A percentile compares a stretch with the other conserved stretches of the same genome.
Evolutionary conservation across 2,329 filamentous ascomycete species (phyloP).

Genomic region (Penicillium sp.): DNA sequence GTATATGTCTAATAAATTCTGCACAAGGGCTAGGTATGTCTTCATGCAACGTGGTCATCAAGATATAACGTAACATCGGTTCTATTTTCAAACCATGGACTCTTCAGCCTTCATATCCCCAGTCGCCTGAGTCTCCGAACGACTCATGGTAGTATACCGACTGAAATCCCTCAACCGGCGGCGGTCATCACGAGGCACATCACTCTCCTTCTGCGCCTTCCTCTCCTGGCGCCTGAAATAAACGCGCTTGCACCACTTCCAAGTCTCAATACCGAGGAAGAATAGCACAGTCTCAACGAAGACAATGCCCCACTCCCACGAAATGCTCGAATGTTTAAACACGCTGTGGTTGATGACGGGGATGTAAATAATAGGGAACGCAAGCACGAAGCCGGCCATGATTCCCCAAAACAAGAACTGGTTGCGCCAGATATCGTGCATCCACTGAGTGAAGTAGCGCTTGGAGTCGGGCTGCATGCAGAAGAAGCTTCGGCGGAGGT

Average conservation of each 20-base stretch:
- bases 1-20: not conserved
- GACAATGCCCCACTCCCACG: conserved; percentile 69
- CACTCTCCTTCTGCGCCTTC: conserved; percentile 10
- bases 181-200: conserved; percentile 8
- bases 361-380: conserved; percentile 65
- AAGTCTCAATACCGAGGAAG: conserved; percentile 62
- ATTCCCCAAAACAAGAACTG: conserved; percentile 69
- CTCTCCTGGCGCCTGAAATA: conserved; percentile 44
- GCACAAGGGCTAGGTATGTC: not conserved
- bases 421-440: conserved; percentile 67
- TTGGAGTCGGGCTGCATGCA: conserved; percentile 65
- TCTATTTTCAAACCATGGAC: conserved; percentile 27
- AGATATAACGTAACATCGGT: not conserved
- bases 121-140: conserved; percentile 29
- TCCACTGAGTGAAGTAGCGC: conserved; percentile 64
- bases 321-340: conserved; percentile 65
- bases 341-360: conserved; percentile 64
- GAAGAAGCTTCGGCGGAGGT: conserved; percentile 72
- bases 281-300: conserved; percentile 62
- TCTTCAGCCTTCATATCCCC: conserved; percentile 27
- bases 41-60: not conserved
- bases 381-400: conserved; percentile 55
- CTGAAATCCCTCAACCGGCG: conserved; percentile 27
- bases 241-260: conserved; percentile 65
- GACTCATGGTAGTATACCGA: conserved; percentile 35